These are phyloP conservation scores for Rhamnella rubrinervis DNA, from an alignment of 331 rosid genomes.

Conservation along the genomic window DNA sequence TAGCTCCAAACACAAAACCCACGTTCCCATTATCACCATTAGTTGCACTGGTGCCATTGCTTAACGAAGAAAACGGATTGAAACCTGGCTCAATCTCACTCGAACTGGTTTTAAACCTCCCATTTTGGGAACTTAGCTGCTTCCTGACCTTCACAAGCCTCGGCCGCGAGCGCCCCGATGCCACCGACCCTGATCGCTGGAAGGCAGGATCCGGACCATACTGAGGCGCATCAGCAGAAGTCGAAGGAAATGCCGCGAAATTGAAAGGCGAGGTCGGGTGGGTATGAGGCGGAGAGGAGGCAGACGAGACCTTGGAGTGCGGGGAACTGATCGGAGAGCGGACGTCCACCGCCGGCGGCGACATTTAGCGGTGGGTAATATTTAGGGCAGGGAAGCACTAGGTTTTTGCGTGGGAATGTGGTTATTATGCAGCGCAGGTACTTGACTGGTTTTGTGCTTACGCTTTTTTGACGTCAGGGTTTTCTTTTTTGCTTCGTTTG, in stretches of 20 bases:
- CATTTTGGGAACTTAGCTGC: constrained; percentile 58
- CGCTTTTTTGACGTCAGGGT: constrained; percentile 11
- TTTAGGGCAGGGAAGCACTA: not conserved
- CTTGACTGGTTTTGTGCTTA: too few relatives aligned
- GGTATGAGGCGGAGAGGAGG: constrained; percentile 12
- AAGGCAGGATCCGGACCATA: constrained; percentile 13
- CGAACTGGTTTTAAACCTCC: constrained; percentile 39
- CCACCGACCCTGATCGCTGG: constrained; percentile 11
- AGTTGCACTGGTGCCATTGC: constrained; percentile 22
- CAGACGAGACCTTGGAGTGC: constrained; percentile 9
- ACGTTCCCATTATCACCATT: constrained; percentile 20
- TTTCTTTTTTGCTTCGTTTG: not conserved
- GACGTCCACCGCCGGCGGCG: constrained; percentile 37
- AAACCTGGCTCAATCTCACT: constrained; percentile 34
- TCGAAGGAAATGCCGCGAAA: constrained; percentile 23
- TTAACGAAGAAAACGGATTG: constrained; percentile 43
- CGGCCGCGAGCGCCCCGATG: constrained; percentile 46
- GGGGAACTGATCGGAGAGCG: constrained; percentile 26
- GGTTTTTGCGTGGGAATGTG: not conserved
- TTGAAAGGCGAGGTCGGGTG: constrained; percentile 24
- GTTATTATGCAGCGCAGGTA: too few relatives aligned
- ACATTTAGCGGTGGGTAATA: constrained; percentile 14
- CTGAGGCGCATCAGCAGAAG: constrained; percentile 16
- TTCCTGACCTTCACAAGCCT: constrained; percentile 61
- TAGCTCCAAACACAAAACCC: constrained; percentile 57